These are phyloP conservation scores for Tilletia caries DNA, from an alignment of 1,284 basidiomycete genomes.

Conservation along the genomic window DNA sequence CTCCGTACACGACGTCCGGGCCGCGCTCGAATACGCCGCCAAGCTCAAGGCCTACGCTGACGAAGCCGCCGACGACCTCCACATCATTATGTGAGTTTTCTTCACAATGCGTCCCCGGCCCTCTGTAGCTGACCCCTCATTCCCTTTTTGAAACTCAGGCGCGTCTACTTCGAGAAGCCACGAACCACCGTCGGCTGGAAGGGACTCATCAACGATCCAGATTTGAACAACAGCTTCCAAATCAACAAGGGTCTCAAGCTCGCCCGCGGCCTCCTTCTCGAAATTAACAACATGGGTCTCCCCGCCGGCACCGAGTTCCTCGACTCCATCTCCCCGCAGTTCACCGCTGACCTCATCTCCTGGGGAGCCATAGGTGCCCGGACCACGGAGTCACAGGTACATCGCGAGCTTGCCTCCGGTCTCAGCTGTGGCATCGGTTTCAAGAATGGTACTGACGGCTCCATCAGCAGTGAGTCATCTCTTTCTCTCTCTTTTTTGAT, in stretches of 20 bases:
- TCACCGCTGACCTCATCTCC: conserved; percentile 88
- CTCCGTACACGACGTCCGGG: conserved; percentile 23
- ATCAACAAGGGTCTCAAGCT: conserved; percentile 96
- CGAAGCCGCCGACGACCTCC: conserved; percentile 74
- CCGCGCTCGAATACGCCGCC: conserved; percentile 55
- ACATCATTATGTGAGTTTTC: conserved; percentile 73
- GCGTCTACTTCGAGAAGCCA: conserved; percentile 53
- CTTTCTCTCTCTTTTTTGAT: too few relatives aligned
- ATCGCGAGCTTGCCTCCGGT: conserved; percentile 76
- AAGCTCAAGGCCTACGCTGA: conserved; percentile 78
- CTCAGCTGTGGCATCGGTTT: conserved; percentile 83
- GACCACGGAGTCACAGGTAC: conserved; percentile 87
- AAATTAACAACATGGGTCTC: conserved; percentile 57
- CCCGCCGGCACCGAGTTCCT: conserved; percentile 56
- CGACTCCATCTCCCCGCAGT: conserved; percentile 84
- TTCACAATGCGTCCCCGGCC: not conserved
- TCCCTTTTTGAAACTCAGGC: not conserved
- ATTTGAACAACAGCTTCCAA: conserved; percentile 75
- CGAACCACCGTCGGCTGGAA: conserved; percentile 97
- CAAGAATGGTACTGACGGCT: conserved; percentile 60
- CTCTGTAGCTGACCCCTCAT: not conserved
- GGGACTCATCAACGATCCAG: conserved; percentile 90
- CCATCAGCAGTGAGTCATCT: conserved; percentile 44
- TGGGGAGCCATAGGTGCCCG: conserved; percentile 88
- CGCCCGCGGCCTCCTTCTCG: conserved; percentile 77